Evolutionary conservation across 176 grass and related monocot species (phyloP), one percentile per base, ranked within the genome.

Genomic region (Canna indica): DNA sequence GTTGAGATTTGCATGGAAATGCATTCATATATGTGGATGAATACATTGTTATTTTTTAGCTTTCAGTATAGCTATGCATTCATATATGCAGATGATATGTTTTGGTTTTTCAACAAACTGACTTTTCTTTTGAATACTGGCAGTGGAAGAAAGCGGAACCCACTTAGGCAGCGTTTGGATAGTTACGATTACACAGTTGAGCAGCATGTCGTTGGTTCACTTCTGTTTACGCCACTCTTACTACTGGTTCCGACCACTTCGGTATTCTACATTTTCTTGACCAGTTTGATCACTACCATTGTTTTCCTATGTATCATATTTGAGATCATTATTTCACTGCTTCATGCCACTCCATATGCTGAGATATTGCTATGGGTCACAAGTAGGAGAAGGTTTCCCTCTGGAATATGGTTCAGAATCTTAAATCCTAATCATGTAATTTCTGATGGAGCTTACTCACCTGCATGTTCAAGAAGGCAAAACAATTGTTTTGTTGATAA

Each of bases 91-190:
- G 30, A 56, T 69, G n/a, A 20, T 77, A 8, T 7, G 26, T 68
- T 31, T 67, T 58, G 15, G 27, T 12, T 63, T 33, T 33, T 18
- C 30, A 33, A 63, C 7, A 29, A 63, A 10, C 13, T 33, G 73
- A 73, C 72, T 30, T 68, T 68, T 57, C 78, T 47, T 66, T 71
- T 78, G 9, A 71, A 78, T 81, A 75, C 44, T 76, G 66, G 76
- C 81, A 97, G 93, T 82, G 93, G 93, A 41, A 86, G 81, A 66
- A 97, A 97, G 78, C 86, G 79, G 83, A 97, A 92, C 82, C 92
- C 88, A 39, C 79, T 97, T 46, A 80, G 88, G 71, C 79, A 85
- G 64, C 88, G 93, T n/a, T 79, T 91, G 76, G 93, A 91, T 81
- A 92, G 81, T 75, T 91, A 91, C 69, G 79, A 81, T 28, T 91